Conservation (phyloP, 2,329 filamentous ascomycete species). For the Botrytis deweyae region DNA sequence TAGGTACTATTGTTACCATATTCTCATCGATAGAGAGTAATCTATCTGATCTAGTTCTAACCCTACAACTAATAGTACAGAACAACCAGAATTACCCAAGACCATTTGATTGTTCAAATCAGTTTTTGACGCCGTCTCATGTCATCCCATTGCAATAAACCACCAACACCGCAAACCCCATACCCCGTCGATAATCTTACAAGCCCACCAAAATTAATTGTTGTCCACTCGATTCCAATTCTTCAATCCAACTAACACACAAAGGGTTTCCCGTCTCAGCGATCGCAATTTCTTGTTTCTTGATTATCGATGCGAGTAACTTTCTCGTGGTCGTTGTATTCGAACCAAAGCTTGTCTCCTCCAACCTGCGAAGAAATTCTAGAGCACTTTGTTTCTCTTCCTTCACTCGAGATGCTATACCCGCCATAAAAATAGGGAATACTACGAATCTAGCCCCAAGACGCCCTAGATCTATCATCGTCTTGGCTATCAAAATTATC, state of each 20-base stretch:
- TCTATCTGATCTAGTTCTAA: neutral
- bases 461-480: slow-evolving; percentile 42
- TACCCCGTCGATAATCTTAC: slow-evolving; percentile 27
- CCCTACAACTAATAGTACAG: neutral
- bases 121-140: neutral
- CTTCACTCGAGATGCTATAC: slow-evolving; percentile 44
- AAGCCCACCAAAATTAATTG: slow-evolving; percentile 53
- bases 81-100: neutral
- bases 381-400: slow-evolving; percentile 48
- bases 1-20: neutral
- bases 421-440: slow-evolving; percentile 56
- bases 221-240: slow-evolving; percentile 47
- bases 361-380: slow-evolving; percentile 49
- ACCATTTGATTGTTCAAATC: neutral
- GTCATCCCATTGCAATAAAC: neutral
- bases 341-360: slow-evolving; percentile 48
- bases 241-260: slow-evolving; percentile 51
- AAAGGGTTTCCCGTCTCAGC: slow-evolving; percentile 42
- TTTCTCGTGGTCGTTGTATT: slow-evolving; percentile 47
- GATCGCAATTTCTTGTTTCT: slow-evolving; percentile 34
- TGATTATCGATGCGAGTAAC: slow-evolving; percentile 45
- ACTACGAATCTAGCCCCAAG: slow-evolving; percentile 48
- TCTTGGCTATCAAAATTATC: slow-evolving; percentile 47
- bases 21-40: neutral
- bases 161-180: neutral